A percentile compares a stretch with the other conserved stretches of the same genome.
phyloP scores from a whole-genome alignment of 192 early-diverging fungal species.

The Coemansia sp. region DNA sequence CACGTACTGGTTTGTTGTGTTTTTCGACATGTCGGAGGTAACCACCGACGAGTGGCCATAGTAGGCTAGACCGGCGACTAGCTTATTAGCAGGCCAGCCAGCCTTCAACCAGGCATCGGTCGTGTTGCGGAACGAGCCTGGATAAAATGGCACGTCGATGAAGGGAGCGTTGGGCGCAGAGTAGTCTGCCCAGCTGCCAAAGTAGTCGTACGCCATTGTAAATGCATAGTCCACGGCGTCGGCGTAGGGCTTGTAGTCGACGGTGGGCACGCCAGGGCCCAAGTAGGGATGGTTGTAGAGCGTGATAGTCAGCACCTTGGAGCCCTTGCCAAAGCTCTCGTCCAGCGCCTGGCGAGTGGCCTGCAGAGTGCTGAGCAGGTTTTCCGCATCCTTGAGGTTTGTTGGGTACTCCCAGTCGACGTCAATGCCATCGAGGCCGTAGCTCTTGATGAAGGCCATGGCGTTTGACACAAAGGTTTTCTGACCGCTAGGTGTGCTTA shows the following conservation, averaged over 20 bases:
- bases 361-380: constrained; percentile 64
- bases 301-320: constrained; percentile 71
- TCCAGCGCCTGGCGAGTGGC: constrained; percentile 63
- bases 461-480: constrained; percentile 62
- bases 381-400: constrained; percentile 61
- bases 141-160: constrained; percentile 46
- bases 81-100: constrained; percentile 66
- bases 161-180: constrained; percentile 56
- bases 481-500: constrained; percentile 60
- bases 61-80: constrained; percentile 68
- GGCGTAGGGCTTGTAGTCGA: constrained; percentile 64
- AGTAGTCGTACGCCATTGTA: constrained; percentile 74
- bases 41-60: constrained; percentile 65
- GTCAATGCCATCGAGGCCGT: constrained; percentile 75
- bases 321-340: constrained; percentile 50
- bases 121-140: constrained; percentile 59
- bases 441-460: constrained; percentile 58
- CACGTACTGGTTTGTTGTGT: constrained; percentile 54
- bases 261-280: constrained; percentile 59
- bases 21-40: constrained; percentile 38
- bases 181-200: constrained; percentile 70
- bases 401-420: constrained; percentile 79
- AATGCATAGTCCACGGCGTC: constrained; percentile 69
- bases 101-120: constrained; percentile 64
- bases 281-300: constrained; percentile 68